A percentile compares a stretch with the other conserved stretches of the same genome.
These are phyloP conservation scores for Coniochaeta sp. DNA, from an alignment of 2,329 filamentous ascomycete species.

Conservation along the genomic window DNA sequence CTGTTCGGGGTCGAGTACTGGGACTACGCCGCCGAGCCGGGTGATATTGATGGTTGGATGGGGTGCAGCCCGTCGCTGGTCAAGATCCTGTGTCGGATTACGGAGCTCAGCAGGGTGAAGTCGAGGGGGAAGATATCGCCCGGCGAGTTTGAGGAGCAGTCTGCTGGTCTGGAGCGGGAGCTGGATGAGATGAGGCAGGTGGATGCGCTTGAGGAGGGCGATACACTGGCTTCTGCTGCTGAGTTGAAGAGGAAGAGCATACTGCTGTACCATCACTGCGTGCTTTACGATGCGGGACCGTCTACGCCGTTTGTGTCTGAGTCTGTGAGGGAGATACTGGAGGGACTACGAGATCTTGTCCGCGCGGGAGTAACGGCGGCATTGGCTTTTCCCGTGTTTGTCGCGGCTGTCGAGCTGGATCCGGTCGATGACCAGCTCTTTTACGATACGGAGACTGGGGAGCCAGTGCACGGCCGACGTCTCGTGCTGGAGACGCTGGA, in stretches of 20 bases:
- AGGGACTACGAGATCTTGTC: conserved; percentile 23
- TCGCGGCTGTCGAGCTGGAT: conserved; percentile 33
- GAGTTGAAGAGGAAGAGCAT: conserved; percentile 36
- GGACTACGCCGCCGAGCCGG: conserved; percentile 22
- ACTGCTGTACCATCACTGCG: conserved; percentile 36
- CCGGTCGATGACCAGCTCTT: conserved; percentile 26
- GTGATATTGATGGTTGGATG: conserved; percentile 32
- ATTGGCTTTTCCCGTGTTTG: conserved; percentile 34
- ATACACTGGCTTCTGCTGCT: conserved; percentile 24
- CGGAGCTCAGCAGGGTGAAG: conserved; percentile 33
- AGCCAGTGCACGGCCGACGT: conserved; percentile 24
- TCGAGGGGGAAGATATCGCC: conserved; percentile 21
- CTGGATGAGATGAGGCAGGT: conserved; percentile 16
- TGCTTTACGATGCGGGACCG: conserved; percentile 33
- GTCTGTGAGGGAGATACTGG: conserved; percentile 26
- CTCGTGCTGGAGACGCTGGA: conserved; percentile 31
- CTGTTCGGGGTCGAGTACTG: conserved; percentile 41
- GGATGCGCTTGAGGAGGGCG: conserved; percentile 14
- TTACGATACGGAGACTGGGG: conserved; percentile 12
- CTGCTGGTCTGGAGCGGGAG: conserved; percentile 25
- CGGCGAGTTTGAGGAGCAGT: conserved; percentile 23
- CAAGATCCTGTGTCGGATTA: conserved; percentile 37
- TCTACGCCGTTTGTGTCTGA: conserved; percentile 20
- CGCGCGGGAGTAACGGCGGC: conserved; percentile 23
- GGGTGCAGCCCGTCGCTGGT: conserved; percentile 40